Evolutionary conservation across 139 green algal genomes (phyloP).

Genomic region (Micromonas commoda): DNA sequence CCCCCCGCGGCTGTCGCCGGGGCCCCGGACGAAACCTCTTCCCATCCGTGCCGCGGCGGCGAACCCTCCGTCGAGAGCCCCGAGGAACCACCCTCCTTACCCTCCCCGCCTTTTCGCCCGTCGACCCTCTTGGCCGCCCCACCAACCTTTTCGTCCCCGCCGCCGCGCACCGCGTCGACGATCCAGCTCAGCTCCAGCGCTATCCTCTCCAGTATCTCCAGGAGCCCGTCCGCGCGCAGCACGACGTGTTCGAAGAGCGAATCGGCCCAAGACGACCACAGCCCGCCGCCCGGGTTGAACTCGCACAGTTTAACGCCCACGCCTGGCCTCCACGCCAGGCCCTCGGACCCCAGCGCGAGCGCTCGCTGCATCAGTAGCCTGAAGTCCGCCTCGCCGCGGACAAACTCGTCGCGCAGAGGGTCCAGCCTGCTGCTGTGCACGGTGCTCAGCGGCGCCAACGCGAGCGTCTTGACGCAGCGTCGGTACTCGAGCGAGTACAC

Average conservation of each 20-base stretch:
- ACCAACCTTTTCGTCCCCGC: neutral
- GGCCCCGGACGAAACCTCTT: neutral
- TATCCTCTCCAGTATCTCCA: neutral
- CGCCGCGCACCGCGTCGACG: neutral
- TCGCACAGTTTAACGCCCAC: neutral
- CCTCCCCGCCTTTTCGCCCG: neutral
- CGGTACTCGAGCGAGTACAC: neutral
- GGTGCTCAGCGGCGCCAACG: neutral
- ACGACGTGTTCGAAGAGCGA: slow-evolving; percentile 5
- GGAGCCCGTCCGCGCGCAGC: neutral
- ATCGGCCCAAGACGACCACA: neutral
- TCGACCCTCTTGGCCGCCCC: neutral
- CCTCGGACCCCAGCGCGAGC: neutral
- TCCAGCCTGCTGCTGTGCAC: neutral
- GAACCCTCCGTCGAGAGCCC: neutral
- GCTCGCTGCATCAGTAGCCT: neutral
- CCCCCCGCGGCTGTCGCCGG: neutral
- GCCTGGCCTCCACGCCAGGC: neutral
- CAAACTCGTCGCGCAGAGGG: neutral
- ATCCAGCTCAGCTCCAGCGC: neutral
- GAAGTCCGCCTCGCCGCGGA: neutral
- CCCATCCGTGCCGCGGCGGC: neutral
- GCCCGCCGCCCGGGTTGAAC: neutral
- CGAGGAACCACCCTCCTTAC: too few species aligned
- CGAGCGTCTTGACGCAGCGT: neutral